Base-by-base conservation (phyloP, 805 yeast genomes). In the Candida maltosa region DNA sequence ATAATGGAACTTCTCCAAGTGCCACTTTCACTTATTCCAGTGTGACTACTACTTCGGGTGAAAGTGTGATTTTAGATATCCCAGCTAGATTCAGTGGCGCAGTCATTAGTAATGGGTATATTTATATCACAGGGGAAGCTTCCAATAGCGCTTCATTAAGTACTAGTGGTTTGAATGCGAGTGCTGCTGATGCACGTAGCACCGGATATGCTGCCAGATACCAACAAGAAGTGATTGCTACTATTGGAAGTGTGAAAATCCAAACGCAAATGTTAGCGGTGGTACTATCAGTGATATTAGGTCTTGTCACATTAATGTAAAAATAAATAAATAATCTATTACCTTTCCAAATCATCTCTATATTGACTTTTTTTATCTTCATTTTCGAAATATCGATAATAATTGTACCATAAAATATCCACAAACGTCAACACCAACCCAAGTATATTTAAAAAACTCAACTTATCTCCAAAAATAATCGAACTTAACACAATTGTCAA, bases 361-460 rank as follows among this genome's bases (percentile, higher is more conserved):
- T 24, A 14, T 21, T 16, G 6, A 10, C 20, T 26, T 21, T 11
- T 25, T 15, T 29, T 12, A 21, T 35, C 14, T 14, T 31, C 32
- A 17, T 41, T 34, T n/a, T 42, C 34, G 19, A 28, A 26, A 28
- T 19, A 57, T 42, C 94, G 65, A 54, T 75, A 80, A 47, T 73
- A 73, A 56, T 91, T 91, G 60, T 93, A 93, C 77, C 89, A 84
- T 14, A 76, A 62, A 19, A 93, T 89, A 49, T 93, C 95, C 2
- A 70, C 52, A 34, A 93, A 64, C 0, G 97, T 87, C 6, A 91
- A 61, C 0, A 73, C 44, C 50, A 93, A 70, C 0, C 98, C 98
- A 6, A 83, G 35, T 32, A 77, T 61, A 59, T 93, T 93, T 36
- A 85, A 57, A 14, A 71, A 51, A 6, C 84, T 76, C 33, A 93